Base-by-base conservation (phyloP, 371 early-diverging fungal genomes). In the Syncephalastrum contaminatum region DNA sequence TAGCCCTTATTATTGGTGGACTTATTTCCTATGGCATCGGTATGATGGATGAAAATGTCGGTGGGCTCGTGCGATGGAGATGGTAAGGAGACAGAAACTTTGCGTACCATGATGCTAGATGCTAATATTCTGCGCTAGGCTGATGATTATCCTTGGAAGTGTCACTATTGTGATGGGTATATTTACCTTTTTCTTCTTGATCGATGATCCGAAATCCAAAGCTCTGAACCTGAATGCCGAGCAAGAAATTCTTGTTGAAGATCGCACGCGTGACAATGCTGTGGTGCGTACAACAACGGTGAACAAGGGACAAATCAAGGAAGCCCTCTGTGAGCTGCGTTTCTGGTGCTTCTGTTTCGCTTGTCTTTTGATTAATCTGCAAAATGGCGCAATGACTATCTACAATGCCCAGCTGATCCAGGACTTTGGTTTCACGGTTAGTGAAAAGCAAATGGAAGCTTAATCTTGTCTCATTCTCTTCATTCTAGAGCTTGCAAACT, bases 1-100 rank as follows among this genome's bases (percentile, higher is more conserved):
- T 81, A 19, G 79, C 88, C 25, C 65, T 81, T 4, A 67, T 77
- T 21, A 67, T 87, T 20, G 87, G 85, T 54, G 89, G 86, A 0
- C 72, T 85, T 4, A 70, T 85, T 4, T 76, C 85, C 4, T 81
- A 84, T 46, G 87, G 82, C 6, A 71, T 89, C 40, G 67, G 56
- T 16, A 56, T 69, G 27, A 82, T 88, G 54, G 36, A 30, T 12
- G 62, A 70, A 14, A 53, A 67, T 14, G 60, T 62, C 25, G 62
- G 55, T 7, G 70, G 67, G 14, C 54, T 86, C 15, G 22, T 51
- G n/a, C 53, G 63, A 8, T 87, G 89, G 88, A 70, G 74, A 65
- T 87, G 87, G 82, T 75, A 65, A 52, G 12, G 36, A 6, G 36
- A 30, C 36, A 30, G 36, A 30, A 10, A 12, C 8, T 30, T 30